Evolutionary conservation across 345 rosid species (phyloP), one percentile per base, ranked within the genome.

Genomic region (Cardiospermum halicacabum): DNA sequence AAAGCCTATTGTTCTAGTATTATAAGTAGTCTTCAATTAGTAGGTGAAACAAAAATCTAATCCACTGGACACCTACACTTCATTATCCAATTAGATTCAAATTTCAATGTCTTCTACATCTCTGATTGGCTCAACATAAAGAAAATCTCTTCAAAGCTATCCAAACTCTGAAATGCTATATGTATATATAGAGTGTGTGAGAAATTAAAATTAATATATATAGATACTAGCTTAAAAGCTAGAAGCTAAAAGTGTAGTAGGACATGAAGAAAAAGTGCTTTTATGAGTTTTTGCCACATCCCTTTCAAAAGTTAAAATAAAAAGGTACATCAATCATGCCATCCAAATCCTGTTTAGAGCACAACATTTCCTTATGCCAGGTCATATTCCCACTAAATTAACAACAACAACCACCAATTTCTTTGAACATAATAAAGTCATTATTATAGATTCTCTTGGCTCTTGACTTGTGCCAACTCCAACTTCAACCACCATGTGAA

Each of bases 381-480:
- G 40, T 67, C 68, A 62, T 39, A 30, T 30, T 72, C 66, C 58
- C 50, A 24, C 30, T 12, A 13, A 22, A 13, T 40, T 40, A 5
- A 47, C n/a, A n/a, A n/a, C n/a, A n/a, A n/a, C n/a, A 47, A 8
- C 10, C 49, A 31, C 62, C 9, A 3, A 5, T 72, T 59, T 58
- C 70, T 49, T 66, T 63, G 58, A 72, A 50, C 70, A 66, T 66
- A 66, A 66, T 67, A 58, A 47, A 66, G 27, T 74, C 69, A 50
- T 50, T 18, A 36, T 67, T 62, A 28, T 1, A 10, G 64, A 26
- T 30, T 26, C 45, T 26, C 21, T 34, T 39, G 25, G 7, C 5
- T 19, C 60, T 65, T 40, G 37, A 54, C 53, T 55, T 18, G 7
- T 16, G 16, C 30, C 60, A 53, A 53, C 19, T 11, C 36, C 40